Percentiles rank a stretch among this genome's conserved stretches.
These are phyloP conservation scores for Coemansia sp. DNA, from an alignment of 192 early-diverging fungal species.

Conservation along the genomic window DNA sequence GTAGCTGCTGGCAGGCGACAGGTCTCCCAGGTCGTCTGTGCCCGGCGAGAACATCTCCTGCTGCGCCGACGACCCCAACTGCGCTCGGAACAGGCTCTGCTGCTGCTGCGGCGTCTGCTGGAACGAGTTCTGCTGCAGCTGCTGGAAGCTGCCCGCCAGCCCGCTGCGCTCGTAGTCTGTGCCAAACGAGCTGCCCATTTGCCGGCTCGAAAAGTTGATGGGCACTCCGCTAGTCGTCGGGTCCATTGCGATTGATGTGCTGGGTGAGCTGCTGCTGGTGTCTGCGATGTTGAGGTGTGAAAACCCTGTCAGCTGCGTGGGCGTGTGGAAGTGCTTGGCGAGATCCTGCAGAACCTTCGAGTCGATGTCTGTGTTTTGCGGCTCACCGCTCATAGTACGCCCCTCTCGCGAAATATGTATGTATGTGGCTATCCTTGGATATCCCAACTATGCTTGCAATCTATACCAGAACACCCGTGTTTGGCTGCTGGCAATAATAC, in stretches of 20 bases:
- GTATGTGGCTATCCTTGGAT: no score
- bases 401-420: neutral
- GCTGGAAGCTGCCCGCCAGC: conserved; percentile 50
- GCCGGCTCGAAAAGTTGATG: conserved; percentile 48
- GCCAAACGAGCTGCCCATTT: conserved; percentile 40
- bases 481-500: no score
- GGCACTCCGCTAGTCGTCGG: conserved; percentile 29
- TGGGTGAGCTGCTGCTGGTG: conserved; percentile 19
- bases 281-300: conserved; percentile 45
- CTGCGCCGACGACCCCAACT: conserved; percentile 44
- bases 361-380: conserved; percentile 44
- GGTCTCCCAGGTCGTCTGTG: conserved; percentile 33
- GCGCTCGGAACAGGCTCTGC: conserved; percentile 43
- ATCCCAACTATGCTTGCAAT: no score
- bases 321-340: conserved; percentile 40
- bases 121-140: conserved; percentile 47
- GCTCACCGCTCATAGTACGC: conserved; percentile 53
- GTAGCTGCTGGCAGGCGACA: conserved; percentile 43
- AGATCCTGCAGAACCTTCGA: conserved; percentile 51
- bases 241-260: conserved; percentile 32
- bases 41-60: conserved; percentile 41
- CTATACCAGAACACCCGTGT: no score
- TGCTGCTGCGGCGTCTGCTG: conserved; percentile 30
- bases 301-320: conserved; percentile 45
- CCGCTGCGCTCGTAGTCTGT: conserved; percentile 49